Base-by-base conservation (phyloP, 306 rosid species). In the Boehmeria nivea region DNA sequence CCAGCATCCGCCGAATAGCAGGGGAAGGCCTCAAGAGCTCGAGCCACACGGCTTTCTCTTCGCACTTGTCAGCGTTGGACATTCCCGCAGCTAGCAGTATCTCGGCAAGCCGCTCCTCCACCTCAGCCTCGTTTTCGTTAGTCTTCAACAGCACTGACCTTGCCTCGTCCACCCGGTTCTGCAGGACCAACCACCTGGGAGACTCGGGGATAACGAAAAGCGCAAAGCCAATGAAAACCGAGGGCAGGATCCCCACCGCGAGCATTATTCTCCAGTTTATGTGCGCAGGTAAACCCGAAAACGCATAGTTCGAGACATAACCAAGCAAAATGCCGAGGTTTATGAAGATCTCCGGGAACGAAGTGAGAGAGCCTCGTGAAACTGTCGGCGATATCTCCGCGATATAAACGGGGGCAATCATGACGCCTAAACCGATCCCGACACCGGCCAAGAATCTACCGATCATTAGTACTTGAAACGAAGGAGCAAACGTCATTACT, bases 221-320 rank as follows among this genome's bases (percentile, higher is more conserved):
- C 1, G 97, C 97, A 74, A 73, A 76, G n/a, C 90, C 95, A 34
- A 84, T 86, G 72, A 90, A 90, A 12, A 90, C 45, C 0, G 95
- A 90, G 22, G 97, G 97, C 12, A 84, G 72, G 43, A 79, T 75
- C 61, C 95, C 95, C 47, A 86, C 97, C 4, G 78, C 95, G 51
- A 90, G 91, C 97, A 90, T 90, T 63, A 90, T 61, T 67, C 97
- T 83, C 95, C 97, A 90, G 64, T 70, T 83, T 73, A 72, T 80
- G 55, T 86, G 95, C 6, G 73, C 46, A 1, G 95, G 74, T 60
- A 86, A 77, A 21, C 94, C 90, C 38, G 94, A 78, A 77, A 90
- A 86, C 1, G 81, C 81, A 3, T 78, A 90, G 70, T 86, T 90
- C 3, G 97, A 90, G 47, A 90, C 85, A 63, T 90, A 86, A 60